Conservation (phyloP, 2,329 filamentous ascomycete species). For the Pseudogymnoascus sp. region DNA sequence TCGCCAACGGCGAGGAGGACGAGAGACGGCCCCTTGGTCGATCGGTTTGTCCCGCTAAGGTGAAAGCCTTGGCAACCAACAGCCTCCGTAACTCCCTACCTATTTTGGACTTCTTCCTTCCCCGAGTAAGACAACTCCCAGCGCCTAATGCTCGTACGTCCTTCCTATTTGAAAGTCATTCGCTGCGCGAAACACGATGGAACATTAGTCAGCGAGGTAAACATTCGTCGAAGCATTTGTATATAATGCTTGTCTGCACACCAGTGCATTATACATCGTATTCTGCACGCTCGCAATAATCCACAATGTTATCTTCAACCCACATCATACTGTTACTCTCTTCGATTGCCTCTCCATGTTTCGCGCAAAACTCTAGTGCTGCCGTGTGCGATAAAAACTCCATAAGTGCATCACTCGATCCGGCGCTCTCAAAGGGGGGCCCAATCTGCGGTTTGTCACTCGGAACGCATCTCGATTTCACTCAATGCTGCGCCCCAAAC, state of each 20-base stretch:
- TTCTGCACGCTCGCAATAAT: not conserved
- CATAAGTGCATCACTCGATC: not conserved
- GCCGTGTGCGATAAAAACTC: not conserved
- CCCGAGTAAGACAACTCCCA: not conserved
- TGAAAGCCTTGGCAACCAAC: not conserved
- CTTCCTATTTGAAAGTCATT: not conserved
- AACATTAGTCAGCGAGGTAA: not conserved
- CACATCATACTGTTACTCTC: not conserved
- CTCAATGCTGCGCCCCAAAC: not conserved
- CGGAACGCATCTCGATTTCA: not conserved
- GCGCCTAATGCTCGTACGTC: not conserved
- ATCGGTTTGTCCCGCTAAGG: not conserved
- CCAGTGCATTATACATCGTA: not conserved
- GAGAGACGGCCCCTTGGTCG: not conserved
- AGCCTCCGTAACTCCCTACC: not conserved
- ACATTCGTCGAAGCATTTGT: not conserved
- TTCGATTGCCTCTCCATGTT: not conserved
- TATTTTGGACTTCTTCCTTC: not conserved
- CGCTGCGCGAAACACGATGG: not conserved
- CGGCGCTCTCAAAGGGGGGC: not conserved
- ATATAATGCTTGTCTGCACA: not conserved
- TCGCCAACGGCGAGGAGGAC: not conserved
- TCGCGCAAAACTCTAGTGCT: not conserved
- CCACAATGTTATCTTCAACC: not conserved
- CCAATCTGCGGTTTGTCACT: not conserved